phyloP scores from a whole-genome alignment of 768 basidiomycete genomes.

The Tylopilus rubrobrunneus region DNA sequence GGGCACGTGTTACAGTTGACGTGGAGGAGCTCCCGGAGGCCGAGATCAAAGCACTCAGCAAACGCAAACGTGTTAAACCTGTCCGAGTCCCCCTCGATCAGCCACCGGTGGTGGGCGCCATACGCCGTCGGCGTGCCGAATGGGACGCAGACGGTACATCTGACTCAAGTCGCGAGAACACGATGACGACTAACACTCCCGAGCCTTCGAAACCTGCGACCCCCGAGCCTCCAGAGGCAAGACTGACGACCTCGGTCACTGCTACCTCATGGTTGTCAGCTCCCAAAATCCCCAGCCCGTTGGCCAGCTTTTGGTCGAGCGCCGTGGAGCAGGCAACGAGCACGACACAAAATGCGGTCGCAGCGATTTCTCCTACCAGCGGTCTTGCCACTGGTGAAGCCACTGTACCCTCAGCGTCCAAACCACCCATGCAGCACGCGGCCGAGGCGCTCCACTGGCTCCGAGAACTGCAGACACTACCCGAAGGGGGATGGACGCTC shows the following conservation, averaged over 20 bases:
- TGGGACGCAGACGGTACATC: constrained; percentile 57
- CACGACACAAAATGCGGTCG: constrained; percentile 74
- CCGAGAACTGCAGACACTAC: constrained; percentile 61
- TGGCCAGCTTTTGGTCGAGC: constrained; percentile 68
- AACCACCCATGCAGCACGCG: constrained; percentile 74
- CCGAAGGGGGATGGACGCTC: constrained; percentile 67
- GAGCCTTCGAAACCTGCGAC: constrained; percentile 20
- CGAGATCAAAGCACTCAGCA: constrained; percentile 79
- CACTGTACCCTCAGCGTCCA: constrained; percentile 48
- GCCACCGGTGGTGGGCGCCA: constrained; percentile 73
- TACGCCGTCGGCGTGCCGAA: constrained; percentile 66
- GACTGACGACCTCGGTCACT: constrained; percentile 6
- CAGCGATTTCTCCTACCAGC: constrained; percentile 62
- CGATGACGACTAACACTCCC: constrained; percentile 6
- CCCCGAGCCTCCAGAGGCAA: constrained; percentile 21
- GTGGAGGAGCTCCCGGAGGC: constrained; percentile 82
- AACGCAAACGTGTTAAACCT: constrained; percentile 84
- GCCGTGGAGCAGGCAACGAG: constrained; percentile 70
- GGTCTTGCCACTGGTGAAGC: constrained; percentile 36
- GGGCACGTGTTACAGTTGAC: constrained; percentile 78
- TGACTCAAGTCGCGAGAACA: constrained; percentile 15
- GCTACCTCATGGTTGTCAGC: constrained; percentile 50
- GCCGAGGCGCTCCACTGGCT: constrained; percentile 80
- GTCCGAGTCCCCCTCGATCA: constrained; percentile 88
- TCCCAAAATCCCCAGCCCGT: constrained; percentile 65